phyloP scores from a whole-genome alignment of 2,329 filamentous ascomycete species.

The Kalaharituber pfeilii region DNA sequence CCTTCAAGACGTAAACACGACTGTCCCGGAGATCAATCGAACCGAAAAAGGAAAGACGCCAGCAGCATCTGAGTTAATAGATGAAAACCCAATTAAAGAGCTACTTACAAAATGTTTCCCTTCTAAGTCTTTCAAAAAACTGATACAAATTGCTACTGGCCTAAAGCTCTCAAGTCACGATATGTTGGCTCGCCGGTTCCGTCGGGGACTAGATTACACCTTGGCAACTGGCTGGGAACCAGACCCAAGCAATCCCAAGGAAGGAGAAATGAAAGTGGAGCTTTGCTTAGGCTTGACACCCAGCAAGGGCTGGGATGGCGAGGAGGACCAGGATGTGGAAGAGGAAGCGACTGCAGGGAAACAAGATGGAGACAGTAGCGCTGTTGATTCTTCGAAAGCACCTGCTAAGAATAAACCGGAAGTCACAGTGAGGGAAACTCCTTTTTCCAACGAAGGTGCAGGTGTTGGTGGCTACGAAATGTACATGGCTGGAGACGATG shows the following conservation, averaged over 20 bases:
- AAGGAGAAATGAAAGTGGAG: constrained; percentile 51
- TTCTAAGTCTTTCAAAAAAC: constrained; percentile 70
- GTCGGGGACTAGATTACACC: constrained; percentile 76
- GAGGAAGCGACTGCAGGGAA: constrained; percentile 31
- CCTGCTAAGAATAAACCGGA: constrained; percentile 12
- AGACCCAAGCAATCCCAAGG: constrained; percentile 23
- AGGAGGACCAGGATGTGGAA: constrained; percentile 36
- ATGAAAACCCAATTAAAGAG: constrained; percentile 50
- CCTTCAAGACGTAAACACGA: constrained; percentile 35
- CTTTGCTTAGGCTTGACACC: constrained; percentile 78
- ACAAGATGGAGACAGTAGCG: constrained; percentile 24
- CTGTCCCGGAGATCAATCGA: constrained; percentile 24
- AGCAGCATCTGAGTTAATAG: constrained; percentile 25
- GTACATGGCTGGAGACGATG: constrained; percentile 23
- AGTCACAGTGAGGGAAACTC: constrained; percentile 7
- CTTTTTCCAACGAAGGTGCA: constrained; percentile 12
- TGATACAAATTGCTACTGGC: constrained; percentile 69
- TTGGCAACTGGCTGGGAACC: constrained; percentile 68
- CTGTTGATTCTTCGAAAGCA: constrained; percentile 15
- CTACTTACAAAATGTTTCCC: constrained; percentile 69
- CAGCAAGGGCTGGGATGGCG: constrained; percentile 60
- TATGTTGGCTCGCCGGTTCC: constrained; percentile 70
- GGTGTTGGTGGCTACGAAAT: constrained; percentile 35
- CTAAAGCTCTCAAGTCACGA: constrained; percentile 56
- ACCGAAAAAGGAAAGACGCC: constrained; percentile 28